Base-by-base conservation (phyloP, 495 filamentous ascomycete genomes). In the Cladorrhinum samala region DNA sequence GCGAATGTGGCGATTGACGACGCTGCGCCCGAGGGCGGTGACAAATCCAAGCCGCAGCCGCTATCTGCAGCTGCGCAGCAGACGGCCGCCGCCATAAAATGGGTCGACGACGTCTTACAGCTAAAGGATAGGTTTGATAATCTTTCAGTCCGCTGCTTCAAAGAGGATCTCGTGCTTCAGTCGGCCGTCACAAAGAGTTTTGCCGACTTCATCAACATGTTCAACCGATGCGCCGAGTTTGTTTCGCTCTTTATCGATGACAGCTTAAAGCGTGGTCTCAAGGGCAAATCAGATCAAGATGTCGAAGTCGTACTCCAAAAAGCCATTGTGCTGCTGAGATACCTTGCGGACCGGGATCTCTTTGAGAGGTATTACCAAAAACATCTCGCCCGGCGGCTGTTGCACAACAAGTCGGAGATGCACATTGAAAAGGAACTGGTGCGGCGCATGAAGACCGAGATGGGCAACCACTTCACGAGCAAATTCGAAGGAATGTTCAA, bases 341-440 rank as follows among this genome's bases (percentile, higher is more conserved):
- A 95, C 49, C 76, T 99, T 38, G 77, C 81, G 25, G 92, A 96
- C 57, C 92, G 95, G 69, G 94, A 97, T 67, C 82, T 95, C 59
- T 99, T 97, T 53, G 94, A 99, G 68, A 78, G 87, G 2, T 97
- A 99, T 70, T 97, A 97, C 73, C 96, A 97, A 74, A 97, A 95
- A 65, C 93, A 99, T 72, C 78, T 99, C 0, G 89, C 87, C 27
- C 82, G 86, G 49, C 81, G 94, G 13, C 71, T 99, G 38, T 72
- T 99, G 18, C 88, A 89, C 78, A 84, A 84, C 58, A 90, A 90
- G 47, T 89, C 90, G 1, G 80, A 90, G 52, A 94, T 88, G 61
- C 87, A 86, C 63, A 85, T 85, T 0, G 93, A 99, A 71, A 88
- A 91, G 62, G 86, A 92, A 57, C 95, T 99, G 86, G 94, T 97